These are phyloP conservation scores for Ceraceosorus guamensis DNA, from an alignment of 1,284 basidiomycete genomes.

Conservation along the genomic window DNA sequence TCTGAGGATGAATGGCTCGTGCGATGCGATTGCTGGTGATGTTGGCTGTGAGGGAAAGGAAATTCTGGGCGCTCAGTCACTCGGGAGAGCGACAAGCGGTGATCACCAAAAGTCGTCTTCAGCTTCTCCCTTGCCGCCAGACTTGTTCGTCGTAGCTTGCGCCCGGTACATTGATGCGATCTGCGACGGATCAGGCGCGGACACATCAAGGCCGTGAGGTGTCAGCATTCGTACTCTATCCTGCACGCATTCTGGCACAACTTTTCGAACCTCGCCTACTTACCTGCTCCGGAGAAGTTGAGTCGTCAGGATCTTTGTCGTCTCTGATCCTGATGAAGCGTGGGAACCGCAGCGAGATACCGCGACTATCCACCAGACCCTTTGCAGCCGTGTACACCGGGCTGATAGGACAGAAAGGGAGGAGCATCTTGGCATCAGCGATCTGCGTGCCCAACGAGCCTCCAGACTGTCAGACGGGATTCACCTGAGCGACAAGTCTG, in stretches of 20 bases:
- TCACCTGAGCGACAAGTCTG: constrained; percentile 87
- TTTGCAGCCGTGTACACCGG: constrained; percentile 96
- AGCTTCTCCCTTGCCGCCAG: constrained; percentile 58
- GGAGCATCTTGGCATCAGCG: no score
- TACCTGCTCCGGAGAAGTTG: constrained; percentile 84
- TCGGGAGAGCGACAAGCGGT: no score
- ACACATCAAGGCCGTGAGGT: constrained; percentile 5
- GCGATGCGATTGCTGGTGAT: no score
- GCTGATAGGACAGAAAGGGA: no score
- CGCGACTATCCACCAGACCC: constrained; percentile 53
- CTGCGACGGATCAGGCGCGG: constrained; percentile 50
- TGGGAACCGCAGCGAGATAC: constrained; percentile 91
- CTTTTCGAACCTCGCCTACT: constrained; percentile 18
- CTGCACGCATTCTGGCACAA: constrained; percentile 18
- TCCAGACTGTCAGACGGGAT: no score
- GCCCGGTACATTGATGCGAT: constrained; percentile 91
- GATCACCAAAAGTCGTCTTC: constrained; percentile 82
- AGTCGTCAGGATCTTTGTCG: constrained; percentile 84
- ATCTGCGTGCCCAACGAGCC: no score
- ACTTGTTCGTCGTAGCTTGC: constrained; percentile 65
- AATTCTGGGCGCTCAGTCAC: no score
- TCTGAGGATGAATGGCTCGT: no score
- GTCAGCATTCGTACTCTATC: not conserved
- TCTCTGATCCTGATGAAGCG: constrained; percentile 83
- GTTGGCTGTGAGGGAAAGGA: no score